Percentiles rank a stretch among this genome's conserved stretches.
phyloP scores from a whole-genome alignment of 129 eudicot species.

The Mikania micrantha region DNA sequence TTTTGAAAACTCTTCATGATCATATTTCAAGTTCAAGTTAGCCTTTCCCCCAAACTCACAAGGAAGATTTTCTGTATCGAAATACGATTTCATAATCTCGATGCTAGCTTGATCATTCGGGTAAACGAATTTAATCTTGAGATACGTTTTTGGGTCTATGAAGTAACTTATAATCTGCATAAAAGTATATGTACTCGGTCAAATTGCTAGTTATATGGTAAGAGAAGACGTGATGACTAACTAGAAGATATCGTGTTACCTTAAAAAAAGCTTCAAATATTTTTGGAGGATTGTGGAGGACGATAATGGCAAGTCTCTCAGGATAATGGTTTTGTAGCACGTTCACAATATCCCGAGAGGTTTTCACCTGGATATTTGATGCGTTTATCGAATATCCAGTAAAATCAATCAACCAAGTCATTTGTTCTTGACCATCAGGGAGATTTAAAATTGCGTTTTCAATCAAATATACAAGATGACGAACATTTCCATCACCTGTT shows the following conservation, averaged over 20 bases:
- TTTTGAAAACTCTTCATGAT: slow-evolving; percentile 77
- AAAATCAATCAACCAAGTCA: slow-evolving; percentile 92
- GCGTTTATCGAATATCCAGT: slow-evolving; percentile 62
- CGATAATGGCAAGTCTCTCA: slow-evolving; percentile 64
- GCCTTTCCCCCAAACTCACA: slow-evolving; percentile 80
- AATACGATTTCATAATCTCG: slow-evolving; percentile 61
- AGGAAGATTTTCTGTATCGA: slow-evolving; percentile 80
- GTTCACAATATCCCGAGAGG: slow-evolving; percentile 61
- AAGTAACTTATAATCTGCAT: slow-evolving; percentile 68
- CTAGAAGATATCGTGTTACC: slow-evolving; percentile 27
- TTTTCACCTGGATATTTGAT: slow-evolving; percentile 50
- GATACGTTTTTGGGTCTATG: slow-evolving; percentile 63
- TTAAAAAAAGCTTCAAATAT: slow-evolving; percentile 66
- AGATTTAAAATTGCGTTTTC: slow-evolving; percentile 84
- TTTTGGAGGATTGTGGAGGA: slow-evolving; percentile 70
- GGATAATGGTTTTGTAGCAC: slow-evolving; percentile 84
- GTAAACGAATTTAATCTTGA: slow-evolving; percentile 67
- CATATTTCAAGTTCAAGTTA: slow-evolving; percentile 47
- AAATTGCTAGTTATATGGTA: background rate
- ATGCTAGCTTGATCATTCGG: slow-evolving; percentile 61
- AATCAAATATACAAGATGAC: slow-evolving; percentile 69
- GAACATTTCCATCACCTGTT: slow-evolving; percentile 66
- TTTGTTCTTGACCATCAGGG: slow-evolving; percentile 81
- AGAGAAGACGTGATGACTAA: background rate
- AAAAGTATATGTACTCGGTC: background rate